Conservation (phyloP, 2,329 filamentous ascomycete genomes). For the Ceratocystis huliohia region DNA sequence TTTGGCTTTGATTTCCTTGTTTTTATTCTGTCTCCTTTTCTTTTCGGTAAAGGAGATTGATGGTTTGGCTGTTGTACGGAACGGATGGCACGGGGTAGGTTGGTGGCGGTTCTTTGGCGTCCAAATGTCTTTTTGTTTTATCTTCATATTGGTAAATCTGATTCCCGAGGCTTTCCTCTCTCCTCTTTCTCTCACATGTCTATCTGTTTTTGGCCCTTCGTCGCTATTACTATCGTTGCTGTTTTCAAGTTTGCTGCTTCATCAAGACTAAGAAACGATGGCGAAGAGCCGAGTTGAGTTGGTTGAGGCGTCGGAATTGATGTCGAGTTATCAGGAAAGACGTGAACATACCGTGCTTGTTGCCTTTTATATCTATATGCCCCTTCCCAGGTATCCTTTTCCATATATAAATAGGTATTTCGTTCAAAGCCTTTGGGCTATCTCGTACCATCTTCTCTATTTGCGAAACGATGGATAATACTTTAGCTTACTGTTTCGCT, state of each 20-base stretch:
- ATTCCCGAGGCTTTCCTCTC: conserved; percentile 7
- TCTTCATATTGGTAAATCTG: neutral
- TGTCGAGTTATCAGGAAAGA: too few relatives aligned
- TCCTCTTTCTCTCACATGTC: neutral
- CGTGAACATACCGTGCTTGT: neutral
- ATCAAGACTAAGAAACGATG: neutral
- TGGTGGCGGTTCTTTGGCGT: conserved; percentile 8
- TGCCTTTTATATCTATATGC: neutral
- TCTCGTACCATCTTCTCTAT: too few relatives aligned
- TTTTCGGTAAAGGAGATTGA: neutral
- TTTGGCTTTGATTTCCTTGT: neutral
- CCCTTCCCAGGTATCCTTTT: too few relatives aligned
- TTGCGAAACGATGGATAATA: too few relatives aligned
- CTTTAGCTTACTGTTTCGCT: too few relatives aligned
- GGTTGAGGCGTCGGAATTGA: too few relatives aligned
- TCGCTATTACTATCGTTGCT: neutral
- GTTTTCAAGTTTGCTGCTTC: neutral
- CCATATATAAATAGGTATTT: too few relatives aligned
- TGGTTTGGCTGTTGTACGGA: neutral
- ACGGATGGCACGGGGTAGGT: neutral
- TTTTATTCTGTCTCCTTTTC: conserved; percentile 11
- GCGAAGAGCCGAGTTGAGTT: too few relatives aligned
- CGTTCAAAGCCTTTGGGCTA: too few relatives aligned
- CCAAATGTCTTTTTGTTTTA: conserved; percentile 8
- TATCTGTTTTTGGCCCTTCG: neutral